Percentiles rank a stretch among this genome's conserved stretches.
Evolutionary conservation across 768 basidiomycete species (phyloP).

Genomic region (Russula compacta): DNA sequence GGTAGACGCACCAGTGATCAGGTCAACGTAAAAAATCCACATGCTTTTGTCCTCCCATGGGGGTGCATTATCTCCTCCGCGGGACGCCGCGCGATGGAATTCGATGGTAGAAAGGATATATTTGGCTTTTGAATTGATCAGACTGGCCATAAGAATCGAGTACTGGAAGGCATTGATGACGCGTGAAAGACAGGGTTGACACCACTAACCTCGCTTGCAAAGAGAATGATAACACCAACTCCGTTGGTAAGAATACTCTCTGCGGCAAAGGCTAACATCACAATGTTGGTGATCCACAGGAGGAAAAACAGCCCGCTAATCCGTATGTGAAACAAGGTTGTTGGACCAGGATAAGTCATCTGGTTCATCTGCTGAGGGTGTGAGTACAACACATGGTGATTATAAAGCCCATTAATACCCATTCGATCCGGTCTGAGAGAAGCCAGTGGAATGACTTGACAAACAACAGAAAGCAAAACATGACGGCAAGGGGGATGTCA

Average conservation of each 20-base stretch:
- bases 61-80: conserved; percentile 78
- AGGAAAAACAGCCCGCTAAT: conserved; percentile 65
- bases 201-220: conserved; percentile 80
- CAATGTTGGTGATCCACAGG: conserved; percentile 65
- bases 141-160: conserved; percentile 76
- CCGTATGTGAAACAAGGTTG: conserved; percentile 75
- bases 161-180: conserved; percentile 44
- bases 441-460: conserved; percentile 99
- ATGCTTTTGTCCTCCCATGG: conserved; percentile 98
- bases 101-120: conserved; percentile 79
- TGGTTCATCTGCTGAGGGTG: conserved; percentile 80
- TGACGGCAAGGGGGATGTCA: conserved; percentile 82
- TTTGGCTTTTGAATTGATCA: conserved; percentile 69
- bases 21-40: conserved; percentile 91
- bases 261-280: conserved; percentile 72
- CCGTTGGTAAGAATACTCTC: conserved; percentile 74
- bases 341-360: conserved; percentile 77
- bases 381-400: neutral
- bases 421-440: conserved; percentile 90
- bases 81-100: conserved; percentile 61
- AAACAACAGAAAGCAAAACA: conserved; percentile 92
- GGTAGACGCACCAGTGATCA: conserved; percentile 63
- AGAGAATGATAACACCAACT: conserved; percentile 87
- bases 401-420: conserved; percentile 45
- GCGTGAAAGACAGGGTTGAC: neutral